A percentile compares a stretch with the other conserved stretches of the same genome.
These are phyloP conservation scores for Colletotrichum brevisporum DNA, from an alignment of 2,329 filamentous ascomycete species.

Conservation along the genomic window DNA sequence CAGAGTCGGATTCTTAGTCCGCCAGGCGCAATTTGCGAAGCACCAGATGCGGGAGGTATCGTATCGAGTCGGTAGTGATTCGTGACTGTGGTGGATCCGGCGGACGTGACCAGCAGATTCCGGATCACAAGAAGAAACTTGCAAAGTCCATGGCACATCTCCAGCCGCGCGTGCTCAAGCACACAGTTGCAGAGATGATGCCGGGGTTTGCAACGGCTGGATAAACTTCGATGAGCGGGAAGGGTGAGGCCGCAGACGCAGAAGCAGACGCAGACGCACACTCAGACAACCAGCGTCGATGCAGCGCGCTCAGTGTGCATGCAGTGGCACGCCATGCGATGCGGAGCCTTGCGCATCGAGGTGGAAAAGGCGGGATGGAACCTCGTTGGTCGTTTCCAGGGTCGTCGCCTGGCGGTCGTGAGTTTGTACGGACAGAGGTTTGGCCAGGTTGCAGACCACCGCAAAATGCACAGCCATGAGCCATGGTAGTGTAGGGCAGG, in stretches of 20 bases:
- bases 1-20: constrained; percentile 1
- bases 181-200: constrained; percentile 6
- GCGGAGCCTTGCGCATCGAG: too few species aligned
- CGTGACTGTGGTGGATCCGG: not conserved
- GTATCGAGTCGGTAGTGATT: not conserved
- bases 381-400: too few species aligned
- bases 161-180: not conserved
- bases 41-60: not conserved
- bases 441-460: too few species aligned
- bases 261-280: too few species aligned
- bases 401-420: too few species aligned
- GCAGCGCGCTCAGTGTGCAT: too few species aligned
- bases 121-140: constrained; percentile 9
- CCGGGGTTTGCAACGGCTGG: not conserved
- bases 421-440: too few species aligned
- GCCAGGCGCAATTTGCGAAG: not conserved
- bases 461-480: too few species aligned
- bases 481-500: constrained; percentile 11
- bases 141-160: not conserved
- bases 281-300: too few species aligned
- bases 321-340: too few species aligned
- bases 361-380: too few species aligned
- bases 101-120: not conserved
- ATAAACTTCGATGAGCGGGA: constrained; percentile 2
- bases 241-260: constrained; percentile 1